These are phyloP conservation scores for Cornus kousa DNA, from an alignment of 148 eudicot species.

Conservation along the genomic window DNA sequence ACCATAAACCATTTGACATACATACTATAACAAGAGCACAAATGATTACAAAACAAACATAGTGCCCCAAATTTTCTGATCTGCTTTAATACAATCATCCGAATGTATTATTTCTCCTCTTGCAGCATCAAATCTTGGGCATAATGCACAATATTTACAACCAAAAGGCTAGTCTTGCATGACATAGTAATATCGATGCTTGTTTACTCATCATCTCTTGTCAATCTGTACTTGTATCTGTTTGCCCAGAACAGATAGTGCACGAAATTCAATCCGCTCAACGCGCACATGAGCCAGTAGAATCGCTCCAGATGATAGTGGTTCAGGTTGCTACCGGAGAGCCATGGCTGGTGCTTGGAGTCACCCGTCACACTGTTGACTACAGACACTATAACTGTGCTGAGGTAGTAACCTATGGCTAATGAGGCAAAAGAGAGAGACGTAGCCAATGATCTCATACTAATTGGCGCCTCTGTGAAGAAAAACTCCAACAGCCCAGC, in stretches of 20 bases:
- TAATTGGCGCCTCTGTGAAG: constrained; percentile 70
- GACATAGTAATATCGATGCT: too few relatives aligned
- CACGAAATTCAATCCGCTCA: constrained; percentile 54
- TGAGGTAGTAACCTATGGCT: constrained; percentile 69
- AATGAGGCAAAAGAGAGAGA: constrained; percentile 69
- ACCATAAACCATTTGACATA: too few relatives aligned
- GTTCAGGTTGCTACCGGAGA: constrained; percentile 50
- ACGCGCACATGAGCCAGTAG: constrained; percentile 62
- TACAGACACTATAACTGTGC: constrained; percentile 55
- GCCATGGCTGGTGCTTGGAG: constrained; percentile 43
- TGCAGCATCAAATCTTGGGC: too few relatives aligned
- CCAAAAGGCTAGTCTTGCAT: too few relatives aligned
- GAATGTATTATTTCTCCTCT: not conserved
- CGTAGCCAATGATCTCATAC: constrained; percentile 73
- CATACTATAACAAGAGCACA: not conserved
- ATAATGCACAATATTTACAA: too few relatives aligned
- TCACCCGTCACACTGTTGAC: constrained; percentile 46
- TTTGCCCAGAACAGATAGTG: constrained; percentile 64
- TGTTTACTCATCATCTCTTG: not conserved
- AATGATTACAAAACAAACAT: constrained; percentile 1
- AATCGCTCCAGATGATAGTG: constrained; percentile 57
- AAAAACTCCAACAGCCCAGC: constrained; percentile 78
- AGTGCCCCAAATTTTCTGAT: not conserved
- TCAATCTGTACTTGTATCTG: constrained; percentile 57
- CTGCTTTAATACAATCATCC: not conserved